Evolutionary conservation across 2,329 filamentous ascomycete species (phyloP), one percentile per base, ranked within the genome.

Genomic region (Coccinonectria pachysandricola): DNA sequence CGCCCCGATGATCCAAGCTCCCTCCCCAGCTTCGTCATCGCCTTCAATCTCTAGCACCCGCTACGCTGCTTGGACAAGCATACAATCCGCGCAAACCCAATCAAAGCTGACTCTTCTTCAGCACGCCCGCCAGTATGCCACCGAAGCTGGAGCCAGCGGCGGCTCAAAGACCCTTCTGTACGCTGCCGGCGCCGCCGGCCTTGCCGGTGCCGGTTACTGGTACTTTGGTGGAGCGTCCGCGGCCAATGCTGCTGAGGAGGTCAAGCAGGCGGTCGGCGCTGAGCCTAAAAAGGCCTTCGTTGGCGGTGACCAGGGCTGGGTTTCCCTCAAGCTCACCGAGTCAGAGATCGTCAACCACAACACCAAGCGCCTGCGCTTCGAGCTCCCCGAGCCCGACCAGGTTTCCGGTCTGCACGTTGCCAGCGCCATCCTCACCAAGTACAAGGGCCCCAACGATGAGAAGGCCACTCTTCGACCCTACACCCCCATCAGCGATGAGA

Each of bases 401-500:
- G 79, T 93, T 27, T 88, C 83, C 32, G 91, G 91, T 22, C 63
- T 98, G 32, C 60, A 71, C 18, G 64, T 94, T 37, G 76, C 88
- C 31, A 94, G 84, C 70, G 87, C 86, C 23, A 59, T 98, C 43
- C 65, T 98, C 53, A 91, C 91, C 42, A 94, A 92, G 63, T 95
- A 76, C 69, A 85, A 93, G 65, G 76, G 78, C 5, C 71, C 73
- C n/a, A 75, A 77, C 34, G 78, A 75, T 49, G 72, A 85, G 56
- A 96, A 96, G 75, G 69, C 84, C 17, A 78, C 84, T 8, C 73
- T 98, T 39, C 72, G 91, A 37, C 91, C 91, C 6, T 98, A 98
- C 61, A 98, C 91, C 5, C 88, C 91, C 27, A 72, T 79, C 46
- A 92, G 75, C 49, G 86, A 94, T 50, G 86, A 94, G 59, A 67